Conservation (phyloP, 805 yeast genomes). For the Kluyveromyces wickerhamii region DNA sequence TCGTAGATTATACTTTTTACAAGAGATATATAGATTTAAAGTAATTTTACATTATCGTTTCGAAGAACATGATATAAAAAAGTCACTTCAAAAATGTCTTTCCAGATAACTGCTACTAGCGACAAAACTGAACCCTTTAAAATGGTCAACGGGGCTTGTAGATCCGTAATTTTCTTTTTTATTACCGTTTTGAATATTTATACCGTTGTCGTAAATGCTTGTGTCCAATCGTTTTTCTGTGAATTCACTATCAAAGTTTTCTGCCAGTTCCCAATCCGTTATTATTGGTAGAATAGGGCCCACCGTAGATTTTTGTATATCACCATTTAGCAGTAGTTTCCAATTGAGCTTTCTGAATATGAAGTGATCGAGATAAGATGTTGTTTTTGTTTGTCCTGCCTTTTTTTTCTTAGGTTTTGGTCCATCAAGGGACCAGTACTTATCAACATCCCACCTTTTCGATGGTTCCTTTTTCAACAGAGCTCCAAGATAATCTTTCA, state of each 20-base stretch:
- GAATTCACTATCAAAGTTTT: constrained; percentile 74
- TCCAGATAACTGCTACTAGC: constrained; percentile 31
- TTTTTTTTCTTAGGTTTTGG: constrained; percentile 23
- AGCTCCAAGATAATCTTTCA: constrained; percentile 63
- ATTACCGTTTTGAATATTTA: constrained; percentile 2
- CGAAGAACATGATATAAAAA: background rate
- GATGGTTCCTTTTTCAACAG: constrained; percentile 61
- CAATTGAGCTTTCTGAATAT: constrained; percentile 75
- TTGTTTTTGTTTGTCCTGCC: constrained; percentile 23
- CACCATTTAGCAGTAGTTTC: constrained; percentile 46
- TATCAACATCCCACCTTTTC: constrained; percentile 56
- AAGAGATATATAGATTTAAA: too few species aligned
- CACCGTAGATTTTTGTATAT: constrained; percentile 33
- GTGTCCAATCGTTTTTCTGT: constrained; percentile 51
- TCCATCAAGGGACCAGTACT: constrained; percentile 36
- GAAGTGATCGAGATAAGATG: constrained; percentile 49
- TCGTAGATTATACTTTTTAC: too few species aligned
- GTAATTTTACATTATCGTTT: too few species aligned
- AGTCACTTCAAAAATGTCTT: constrained; percentile 21
- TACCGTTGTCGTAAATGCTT: constrained; percentile 16
- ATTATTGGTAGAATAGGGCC: constrained; percentile 84
- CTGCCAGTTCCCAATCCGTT: constrained; percentile 75
- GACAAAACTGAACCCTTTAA: constrained; percentile 32
- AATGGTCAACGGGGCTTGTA: constrained; percentile 15
- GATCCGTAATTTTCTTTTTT: constrained; percentile 7